phyloP scores from a whole-genome alignment of 441 rosid genomes.

The Erodium trifolium region DNA sequence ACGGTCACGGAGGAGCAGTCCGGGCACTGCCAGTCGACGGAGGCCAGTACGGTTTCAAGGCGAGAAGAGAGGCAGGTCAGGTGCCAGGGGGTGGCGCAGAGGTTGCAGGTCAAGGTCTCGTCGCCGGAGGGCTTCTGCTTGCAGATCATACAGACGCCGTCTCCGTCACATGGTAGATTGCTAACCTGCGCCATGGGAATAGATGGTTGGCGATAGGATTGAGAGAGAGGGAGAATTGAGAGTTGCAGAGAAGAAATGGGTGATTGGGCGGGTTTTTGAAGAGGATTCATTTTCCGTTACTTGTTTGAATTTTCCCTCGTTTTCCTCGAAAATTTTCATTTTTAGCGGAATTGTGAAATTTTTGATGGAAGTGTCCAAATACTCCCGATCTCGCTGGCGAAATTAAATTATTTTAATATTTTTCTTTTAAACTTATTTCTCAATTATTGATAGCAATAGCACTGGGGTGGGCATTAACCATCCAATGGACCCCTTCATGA shows the following conservation, averaged over 20 bases:
- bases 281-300: neutral
- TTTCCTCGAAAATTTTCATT: neutral
- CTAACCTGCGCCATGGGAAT: conserved; percentile 7
- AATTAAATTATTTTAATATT: too few species aligned
- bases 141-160: conserved; percentile 7
- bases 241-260: neutral
- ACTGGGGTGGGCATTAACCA: too few species aligned
- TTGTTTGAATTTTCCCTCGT: neutral
- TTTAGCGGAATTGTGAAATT: neutral
- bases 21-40: conserved; percentile 6
- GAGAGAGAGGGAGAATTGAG: neutral
- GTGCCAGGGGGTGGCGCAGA: conserved; percentile 10
- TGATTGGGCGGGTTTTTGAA: neutral
- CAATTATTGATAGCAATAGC: too few species aligned
- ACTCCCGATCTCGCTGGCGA: neutral
- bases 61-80: conserved; percentile 3
- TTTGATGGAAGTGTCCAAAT: neutral
- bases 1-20: neutral
- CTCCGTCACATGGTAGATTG: neutral
- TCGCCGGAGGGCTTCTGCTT: conserved; percentile 2
- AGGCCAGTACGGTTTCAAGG: neutral
- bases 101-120: neutral
- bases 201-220: neutral
- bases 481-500: too few species aligned
- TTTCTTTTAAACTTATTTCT: too few species aligned